Conservation (phyloP, 441 rosid genomes). For the Gossypium trilobum region DNA sequence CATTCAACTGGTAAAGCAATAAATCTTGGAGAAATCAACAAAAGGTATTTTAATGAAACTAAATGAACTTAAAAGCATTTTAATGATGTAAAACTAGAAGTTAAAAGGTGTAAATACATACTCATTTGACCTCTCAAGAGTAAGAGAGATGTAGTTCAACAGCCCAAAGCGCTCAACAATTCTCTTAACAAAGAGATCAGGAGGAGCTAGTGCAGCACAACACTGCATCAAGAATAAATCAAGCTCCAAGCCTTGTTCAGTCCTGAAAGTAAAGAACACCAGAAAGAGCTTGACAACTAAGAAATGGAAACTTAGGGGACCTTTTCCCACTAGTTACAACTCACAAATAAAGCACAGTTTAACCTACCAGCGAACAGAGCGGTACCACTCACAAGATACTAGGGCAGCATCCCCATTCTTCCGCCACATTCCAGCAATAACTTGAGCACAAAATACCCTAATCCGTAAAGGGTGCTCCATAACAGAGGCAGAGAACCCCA, state of each 20-base stretch:
- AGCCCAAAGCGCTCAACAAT: constrained; percentile 82
- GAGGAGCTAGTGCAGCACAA: constrained; percentile 95
- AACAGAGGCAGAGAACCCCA: constrained; percentile 69
- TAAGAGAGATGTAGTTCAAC: constrained; percentile 51
- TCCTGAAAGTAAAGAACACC: constrained; percentile 47
- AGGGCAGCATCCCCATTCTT: constrained; percentile 81
- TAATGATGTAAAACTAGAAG: neutral
- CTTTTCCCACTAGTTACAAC: neutral
- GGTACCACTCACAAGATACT: constrained; percentile 75
- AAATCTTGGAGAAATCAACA: neutral
- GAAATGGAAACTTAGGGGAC: neutral
- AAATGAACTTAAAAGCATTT: neutral
- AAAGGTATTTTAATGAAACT: neutral
- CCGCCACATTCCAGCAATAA: constrained; percentile 95
- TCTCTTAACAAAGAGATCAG: constrained; percentile 66
- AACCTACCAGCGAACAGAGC: constrained; percentile 74
- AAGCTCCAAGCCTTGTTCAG: constrained; percentile 86
- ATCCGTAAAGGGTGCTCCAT: constrained; percentile 93
- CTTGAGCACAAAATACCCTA: constrained; percentile 90
- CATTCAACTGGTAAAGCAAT: neutral
- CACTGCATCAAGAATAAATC: constrained; percentile 96
- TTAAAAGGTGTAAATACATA: constrained; percentile 30
- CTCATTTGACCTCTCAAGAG: constrained; percentile 50
- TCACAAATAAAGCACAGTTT: constrained; percentile 14
- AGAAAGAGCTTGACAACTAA: constrained; percentile 12